Evolutionary conservation across 768 basidiomycete genomes (phyloP).

Genomic region (Trametes punicea): DNA sequence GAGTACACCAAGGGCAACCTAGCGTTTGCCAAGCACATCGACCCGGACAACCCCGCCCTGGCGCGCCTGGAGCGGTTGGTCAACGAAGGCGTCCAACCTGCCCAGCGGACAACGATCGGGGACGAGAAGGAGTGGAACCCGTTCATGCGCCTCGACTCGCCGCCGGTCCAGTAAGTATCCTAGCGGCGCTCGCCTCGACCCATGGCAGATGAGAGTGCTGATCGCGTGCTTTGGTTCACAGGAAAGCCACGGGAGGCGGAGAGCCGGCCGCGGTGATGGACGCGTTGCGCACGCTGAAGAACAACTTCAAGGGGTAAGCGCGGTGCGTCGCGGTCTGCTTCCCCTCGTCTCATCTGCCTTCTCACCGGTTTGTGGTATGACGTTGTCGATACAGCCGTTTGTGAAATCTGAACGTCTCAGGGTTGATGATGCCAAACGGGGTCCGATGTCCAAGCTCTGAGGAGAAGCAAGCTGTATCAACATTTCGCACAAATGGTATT

Average conservation of each 20-base stretch:
- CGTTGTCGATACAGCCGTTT: slow-evolving; percentile 5
- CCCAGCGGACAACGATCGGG: slow-evolving; percentile 83
- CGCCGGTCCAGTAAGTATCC: slow-evolving; percentile 57
- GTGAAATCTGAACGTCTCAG: background rate
- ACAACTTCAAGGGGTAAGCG: slow-evolving; percentile 66
- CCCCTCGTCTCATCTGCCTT: background rate
- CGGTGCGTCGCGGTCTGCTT: slow-evolving; percentile 1
- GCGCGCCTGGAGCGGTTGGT: slow-evolving; percentile 56
- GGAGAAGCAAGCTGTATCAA: background rate
- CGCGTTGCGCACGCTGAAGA: slow-evolving; percentile 79
- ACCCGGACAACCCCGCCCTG: slow-evolving; percentile 62
- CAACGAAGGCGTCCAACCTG: slow-evolving; percentile 57
- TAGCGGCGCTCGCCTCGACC: background rate
- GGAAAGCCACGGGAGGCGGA: slow-evolving; percentile 44
- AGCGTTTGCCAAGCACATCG: slow-evolving; percentile 65
- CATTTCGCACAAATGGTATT: background rate
- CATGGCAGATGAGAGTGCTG: background rate
- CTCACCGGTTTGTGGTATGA: too few relatives aligned
- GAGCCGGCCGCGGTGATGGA: slow-evolving; percentile 66
- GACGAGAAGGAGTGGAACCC: slow-evolving; percentile 96
- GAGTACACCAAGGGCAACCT: slow-evolving; percentile 82
- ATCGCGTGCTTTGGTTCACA: slow-evolving; percentile 27
- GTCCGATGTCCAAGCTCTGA: background rate
- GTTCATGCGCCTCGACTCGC: slow-evolving; percentile 78
- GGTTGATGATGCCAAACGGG: slow-evolving; percentile 1